Base-by-base conservation (phyloP, 768 basidiomycete species). In the Mycena alexandri region DNA sequence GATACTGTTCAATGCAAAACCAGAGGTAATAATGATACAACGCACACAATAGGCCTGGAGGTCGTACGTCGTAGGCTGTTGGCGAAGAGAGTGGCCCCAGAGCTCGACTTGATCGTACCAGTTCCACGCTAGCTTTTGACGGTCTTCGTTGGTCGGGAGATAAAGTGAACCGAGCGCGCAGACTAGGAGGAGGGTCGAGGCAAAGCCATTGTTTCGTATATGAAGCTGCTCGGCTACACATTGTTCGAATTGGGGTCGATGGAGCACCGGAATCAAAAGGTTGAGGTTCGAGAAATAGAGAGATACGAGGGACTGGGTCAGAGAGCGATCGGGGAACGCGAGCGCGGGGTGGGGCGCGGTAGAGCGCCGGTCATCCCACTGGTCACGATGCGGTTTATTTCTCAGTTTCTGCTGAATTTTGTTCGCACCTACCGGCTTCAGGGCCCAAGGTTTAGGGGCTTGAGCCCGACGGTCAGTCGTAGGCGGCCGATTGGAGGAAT, bases 271-370 rank as follows among this genome's bases (percentile, higher is more conserved):
- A 1, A 79, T 65, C 33, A 79, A 68, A 11, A 70, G 46, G 67
- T 88, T 84, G 63, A 78, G 25, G 42, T 79, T 54, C 1, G 55
- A 58, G 72, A 91, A 91, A 68, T 85, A 89, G n/a, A 82, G 75
- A 41, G 87, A 79, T 52, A 89, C 75, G 24, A 91, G 77, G 0
- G 53, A 36, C 8, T 62, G 52, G 7, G 79, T 77, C 22, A 90
- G 75, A 25, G 11, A 11, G 8, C 1, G 13, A 48, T 33, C 7
- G 46, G 53, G 25, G 56, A 56, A 7, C 21, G n/a, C 1, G 54
- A 33, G 19, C 29, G 41, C 3, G 9, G 17, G 24, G 14, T n/a
- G 17, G 22, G 19, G 44, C 29, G 29, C 29, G 29, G 29, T 29
- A 29, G 29, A 29, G 29, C 29, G 29, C 29, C 29, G 29, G 29